Base-by-base conservation (phyloP, 2,329 filamentous ascomycete species). In the Epichloe aotearoae region DNA sequence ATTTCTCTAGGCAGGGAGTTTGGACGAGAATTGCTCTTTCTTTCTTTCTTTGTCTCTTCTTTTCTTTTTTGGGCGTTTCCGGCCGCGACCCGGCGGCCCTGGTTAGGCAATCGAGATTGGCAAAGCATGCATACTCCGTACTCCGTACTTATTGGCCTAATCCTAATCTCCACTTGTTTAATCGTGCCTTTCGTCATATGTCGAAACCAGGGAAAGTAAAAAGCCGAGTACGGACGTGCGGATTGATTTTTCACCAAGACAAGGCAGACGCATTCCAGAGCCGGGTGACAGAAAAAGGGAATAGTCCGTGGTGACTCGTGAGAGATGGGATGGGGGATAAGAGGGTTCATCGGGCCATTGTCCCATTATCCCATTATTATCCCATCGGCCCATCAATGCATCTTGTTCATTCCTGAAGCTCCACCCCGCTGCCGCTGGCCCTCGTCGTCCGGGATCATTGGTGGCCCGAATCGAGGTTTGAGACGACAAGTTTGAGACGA, bases 371-470 rank as follows among this genome's bases (percentile, higher is more conserved):
- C 19, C 19, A 20, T 20, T 3, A 10, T 30, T 30, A 30, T 30
- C 15, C 47, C 46, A 34, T 34, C 47, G 40, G 41, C 43, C 44
- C 51, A 48, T 53, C 50, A 46, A 44, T 39, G 49, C 50, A 47
- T 52, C 41, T 53, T 38, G 38, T 36, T 47, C 55, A 55, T 56
- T 56, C 52, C 55, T 51, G 46, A 54, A 51, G 50, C 54, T 37
- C 33, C 33, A 15, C 7, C 44, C 7, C 44, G 23, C 6, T 26
- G 23, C 19, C 33, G 44, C 17, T 46, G 33, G 44, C 36, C 39
- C 40, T 30, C 26, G 2, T 30, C 26, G 26, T 8, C 23, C 7
- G 7, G 2, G 1, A 26, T 26, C 23, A 26, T 26, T 34, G 4
- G 46, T 12, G 19, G 33, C 19, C n/a, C 15, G 17, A 30, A 30